Evolutionary conservation across 129 eudicot species (phyloP), one percentile per base, ranked within the genome.

Genomic region (Lactuca saligna): DNA sequence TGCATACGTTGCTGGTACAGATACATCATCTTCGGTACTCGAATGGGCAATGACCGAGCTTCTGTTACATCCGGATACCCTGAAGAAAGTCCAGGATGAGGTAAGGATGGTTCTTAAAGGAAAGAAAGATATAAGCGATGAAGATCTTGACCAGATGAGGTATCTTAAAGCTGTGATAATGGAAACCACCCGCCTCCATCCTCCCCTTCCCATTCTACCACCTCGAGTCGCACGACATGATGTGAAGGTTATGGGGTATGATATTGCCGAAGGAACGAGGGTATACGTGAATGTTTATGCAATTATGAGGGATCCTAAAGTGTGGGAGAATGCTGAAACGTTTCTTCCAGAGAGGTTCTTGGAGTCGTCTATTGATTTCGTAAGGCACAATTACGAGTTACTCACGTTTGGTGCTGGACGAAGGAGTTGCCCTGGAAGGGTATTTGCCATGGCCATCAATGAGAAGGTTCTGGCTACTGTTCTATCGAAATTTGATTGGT

Each of bases 121-220:
- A 34, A 59, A n/a, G 65, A 6, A 59, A 59, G 42, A 59, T 44
- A 59, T 59, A 59, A 59, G 42, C 6, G 4, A 17, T 32, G 65
- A 59, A 59, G 65, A 59, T 59, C 46, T 59, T 9, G 65, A 59
- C 4, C 33, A 59, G 65, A 59, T 59, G 65, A 34, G 42, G 33
- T 59, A 59, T 59, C 65, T 59, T 3, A 59, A 59, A 33, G 44
- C 44, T 1, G 65, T 59, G 10, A 59, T 59, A 41, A 59, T 59
- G 65, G 65, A 59, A 14, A 33, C 42, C 44, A 59, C 15, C 42
- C 46, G 65, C 17, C 7, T 59, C 16, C 65, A 59, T 13, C 65
- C 65, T 33, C 65, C 65, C 3, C 4, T 59, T 34, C 65, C 65
- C 4, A 59, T 59, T 33, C 44, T 59, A 59, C 2, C 34, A 3